A percentile compares a stretch with the other conserved stretches of the same genome.
phyloP scores from a whole-genome alignment of 176 grass and related monocot genomes.

The Saccharum spontaneum region DNA sequence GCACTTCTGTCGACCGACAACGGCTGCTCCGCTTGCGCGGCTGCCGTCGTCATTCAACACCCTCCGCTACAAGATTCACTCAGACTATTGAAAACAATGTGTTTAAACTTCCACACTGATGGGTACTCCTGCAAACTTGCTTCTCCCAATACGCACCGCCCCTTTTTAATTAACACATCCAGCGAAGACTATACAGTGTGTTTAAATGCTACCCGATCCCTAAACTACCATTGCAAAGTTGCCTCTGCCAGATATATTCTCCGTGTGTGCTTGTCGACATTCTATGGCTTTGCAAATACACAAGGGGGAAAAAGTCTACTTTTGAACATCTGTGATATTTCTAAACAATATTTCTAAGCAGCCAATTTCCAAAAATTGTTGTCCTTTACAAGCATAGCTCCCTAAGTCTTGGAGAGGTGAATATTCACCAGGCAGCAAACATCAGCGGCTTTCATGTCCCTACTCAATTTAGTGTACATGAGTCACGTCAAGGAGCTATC shows the following conservation, averaged over 20 bases:
- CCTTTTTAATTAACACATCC: neutral
- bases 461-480: constrained; percentile 47
- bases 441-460: constrained; percentile 17
- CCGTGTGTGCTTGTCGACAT: neutral
- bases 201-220: neutral
- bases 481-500: constrained; percentile 27
- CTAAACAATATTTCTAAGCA: neutral
- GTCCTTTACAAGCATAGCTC: constrained; percentile 34
- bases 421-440: constrained; percentile 24
- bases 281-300: neutral
- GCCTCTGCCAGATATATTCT: neutral
- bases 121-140: neutral
- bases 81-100: neutral
- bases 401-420: constrained; percentile 23
- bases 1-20: neutral
- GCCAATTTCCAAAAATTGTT: neutral
- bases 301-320: neutral
- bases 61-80: neutral
- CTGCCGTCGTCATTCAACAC: neutral
- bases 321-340: neutral
- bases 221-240: neutral
- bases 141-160: neutral
- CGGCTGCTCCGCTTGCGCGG: neutral
- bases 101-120: neutral
- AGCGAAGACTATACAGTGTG: neutral